Conservation (phyloP, 768 basidiomycete species). For the Fistulinella prunicolor region DNA sequence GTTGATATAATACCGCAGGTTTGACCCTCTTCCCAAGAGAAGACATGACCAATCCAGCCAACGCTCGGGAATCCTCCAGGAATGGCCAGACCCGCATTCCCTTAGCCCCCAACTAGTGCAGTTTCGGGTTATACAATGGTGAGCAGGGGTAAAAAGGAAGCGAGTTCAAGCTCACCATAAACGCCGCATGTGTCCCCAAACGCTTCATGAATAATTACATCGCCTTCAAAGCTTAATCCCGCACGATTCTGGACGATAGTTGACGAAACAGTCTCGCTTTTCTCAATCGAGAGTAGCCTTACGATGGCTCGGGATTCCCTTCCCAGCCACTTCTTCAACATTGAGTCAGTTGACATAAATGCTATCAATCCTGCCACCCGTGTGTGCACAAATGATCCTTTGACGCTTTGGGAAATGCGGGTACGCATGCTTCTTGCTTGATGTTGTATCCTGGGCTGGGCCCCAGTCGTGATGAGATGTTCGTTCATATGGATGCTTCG, state of each 20-base stretch:
- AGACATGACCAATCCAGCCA: conserved; percentile 96
- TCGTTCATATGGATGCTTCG: conserved; percentile 94
- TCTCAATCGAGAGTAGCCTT: conserved; percentile 84
- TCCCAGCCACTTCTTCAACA: conserved; percentile 80
- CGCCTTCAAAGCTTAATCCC: conserved; percentile 95
- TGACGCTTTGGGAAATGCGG: conserved; percentile 85
- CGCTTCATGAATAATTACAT: conserved; percentile 83
- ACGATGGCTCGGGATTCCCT: conserved; percentile 87
- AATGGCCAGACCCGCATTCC: conserved; percentile 28
- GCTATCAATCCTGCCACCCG: conserved; percentile 94
- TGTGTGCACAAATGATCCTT: conserved; percentile 92
- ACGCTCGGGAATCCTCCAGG: conserved; percentile 45
- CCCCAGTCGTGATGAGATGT: conserved; percentile 84
- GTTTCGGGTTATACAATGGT: conserved; percentile 52
- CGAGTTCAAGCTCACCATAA: conserved; percentile 61
- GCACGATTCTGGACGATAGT: conserved; percentile 62
- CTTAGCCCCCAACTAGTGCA: conserved; percentile 38
- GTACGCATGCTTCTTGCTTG: conserved; percentile 93
- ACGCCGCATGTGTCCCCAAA: conserved; percentile 71
- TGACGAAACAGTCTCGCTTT: conserved; percentile 62
- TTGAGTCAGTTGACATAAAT: conserved; percentile 89
- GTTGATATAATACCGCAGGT: neutral
- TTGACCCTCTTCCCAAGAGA: conserved; percentile 79
- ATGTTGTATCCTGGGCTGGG: conserved; percentile 84
- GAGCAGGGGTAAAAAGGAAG: neutral